phyloP scores from a whole-genome alignment of 768 basidiomycete genomes.

The Dacryopinax spathularia region DNA sequence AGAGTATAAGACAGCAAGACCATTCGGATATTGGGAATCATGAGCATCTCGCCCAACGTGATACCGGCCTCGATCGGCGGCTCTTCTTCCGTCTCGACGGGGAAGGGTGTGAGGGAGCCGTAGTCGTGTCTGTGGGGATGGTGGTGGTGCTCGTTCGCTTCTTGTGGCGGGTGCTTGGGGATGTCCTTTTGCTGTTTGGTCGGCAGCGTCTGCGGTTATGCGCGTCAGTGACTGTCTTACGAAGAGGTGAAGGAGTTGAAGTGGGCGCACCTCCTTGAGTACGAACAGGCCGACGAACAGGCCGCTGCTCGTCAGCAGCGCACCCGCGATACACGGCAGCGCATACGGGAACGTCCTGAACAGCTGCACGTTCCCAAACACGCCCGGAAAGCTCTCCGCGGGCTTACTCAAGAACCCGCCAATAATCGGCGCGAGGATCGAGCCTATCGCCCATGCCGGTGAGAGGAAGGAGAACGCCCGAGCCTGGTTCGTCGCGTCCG shows the following conservation, averaged over 20 bases:
- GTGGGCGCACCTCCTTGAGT: conserved; percentile 8
- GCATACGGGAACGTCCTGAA: conserved; percentile 8
- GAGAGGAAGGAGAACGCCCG: conserved; percentile 14
- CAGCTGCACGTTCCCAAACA: conserved; percentile 3
- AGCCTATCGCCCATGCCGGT: conserved; percentile 10
- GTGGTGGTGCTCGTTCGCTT: neutral
- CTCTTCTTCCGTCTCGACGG: neutral
- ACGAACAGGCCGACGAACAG: conserved; percentile 8
- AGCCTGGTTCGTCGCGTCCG: conserved; percentile 14
- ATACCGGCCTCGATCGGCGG: neutral
- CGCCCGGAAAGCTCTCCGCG: conserved; percentile 4
- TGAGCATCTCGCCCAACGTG: conserved; percentile 6
- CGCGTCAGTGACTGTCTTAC: neutral
- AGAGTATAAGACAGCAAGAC: conserved; percentile 10
- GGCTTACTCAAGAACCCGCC: conserved; percentile 12
- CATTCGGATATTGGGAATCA: conserved; percentile 7
- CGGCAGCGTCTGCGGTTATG: neutral
- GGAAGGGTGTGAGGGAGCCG: neutral
- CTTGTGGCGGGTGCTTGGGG: neutral
- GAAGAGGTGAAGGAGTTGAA: neutral
- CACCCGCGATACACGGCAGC: conserved; percentile 8
- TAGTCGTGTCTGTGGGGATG: neutral
- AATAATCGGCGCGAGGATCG: conserved; percentile 12
- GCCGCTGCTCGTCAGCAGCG: neutral
- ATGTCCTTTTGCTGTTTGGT: neutral